These are phyloP conservation scores for Baorangia bicolor DNA, from an alignment of 768 basidiomycete species.

Conservation along the genomic window DNA sequence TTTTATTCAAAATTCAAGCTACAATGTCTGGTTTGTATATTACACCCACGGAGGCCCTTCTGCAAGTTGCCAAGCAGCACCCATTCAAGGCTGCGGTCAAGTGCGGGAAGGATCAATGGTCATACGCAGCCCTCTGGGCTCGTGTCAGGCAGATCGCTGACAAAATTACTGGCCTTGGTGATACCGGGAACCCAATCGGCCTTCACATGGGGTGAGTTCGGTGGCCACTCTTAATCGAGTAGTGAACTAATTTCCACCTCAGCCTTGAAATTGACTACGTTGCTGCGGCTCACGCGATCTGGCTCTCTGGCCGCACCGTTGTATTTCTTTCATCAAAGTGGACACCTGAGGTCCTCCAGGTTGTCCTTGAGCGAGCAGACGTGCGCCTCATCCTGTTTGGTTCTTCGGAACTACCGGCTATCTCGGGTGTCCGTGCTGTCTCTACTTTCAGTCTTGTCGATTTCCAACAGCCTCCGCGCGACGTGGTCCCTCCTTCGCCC, in stretches of 20 bases:
- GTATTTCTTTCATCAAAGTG: constrained; percentile 30
- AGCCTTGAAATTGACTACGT: constrained; percentile 32
- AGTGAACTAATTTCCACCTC: background rate
- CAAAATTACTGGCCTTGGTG: constrained; percentile 16
- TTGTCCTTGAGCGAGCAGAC: constrained; percentile 21
- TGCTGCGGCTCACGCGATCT: constrained; percentile 30
- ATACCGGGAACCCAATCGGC: constrained; percentile 21
- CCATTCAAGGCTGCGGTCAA: constrained; percentile 24
- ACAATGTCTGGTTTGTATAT: constrained; percentile 15
- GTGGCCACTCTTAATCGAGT: background rate
- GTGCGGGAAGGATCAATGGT: constrained; percentile 23
- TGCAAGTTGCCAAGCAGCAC: constrained; percentile 30
- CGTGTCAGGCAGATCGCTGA: constrained; percentile 28
- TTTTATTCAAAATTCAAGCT: background rate
- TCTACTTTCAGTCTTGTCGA: constrained; percentile 20
- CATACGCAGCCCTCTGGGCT: constrained; percentile 33
- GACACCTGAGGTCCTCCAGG: constrained; percentile 27
- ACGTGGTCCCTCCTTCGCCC: constrained; percentile 14
- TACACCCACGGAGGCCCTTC: constrained; percentile 32
- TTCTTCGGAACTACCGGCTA: constrained; percentile 8
- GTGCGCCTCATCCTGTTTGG: constrained; percentile 26
- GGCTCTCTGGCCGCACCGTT: constrained; percentile 26
- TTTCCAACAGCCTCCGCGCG: constrained; percentile 4
- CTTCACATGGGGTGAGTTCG: constrained; percentile 26
- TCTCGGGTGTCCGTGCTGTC: constrained; percentile 12